Evolutionary conservation across 306 rosid genomes (phyloP).

Genomic region (Elaeagnus macrophylla): DNA sequence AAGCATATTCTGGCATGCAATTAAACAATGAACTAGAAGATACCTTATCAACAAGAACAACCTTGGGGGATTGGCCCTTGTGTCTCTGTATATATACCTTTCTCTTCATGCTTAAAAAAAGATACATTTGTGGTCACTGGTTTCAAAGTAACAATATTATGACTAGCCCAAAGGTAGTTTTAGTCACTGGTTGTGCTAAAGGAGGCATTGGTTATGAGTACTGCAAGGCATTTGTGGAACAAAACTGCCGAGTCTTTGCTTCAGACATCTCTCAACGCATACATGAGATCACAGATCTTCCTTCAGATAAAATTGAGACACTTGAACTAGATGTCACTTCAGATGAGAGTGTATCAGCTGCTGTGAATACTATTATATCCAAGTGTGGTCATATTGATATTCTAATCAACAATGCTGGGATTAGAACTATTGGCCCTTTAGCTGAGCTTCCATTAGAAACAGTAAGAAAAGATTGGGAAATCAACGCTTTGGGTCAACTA

Average conservation of each 20-base stretch:
- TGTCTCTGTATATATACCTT: too few species aligned
- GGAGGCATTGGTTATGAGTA: constrained; percentile 86
- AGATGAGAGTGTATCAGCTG: constrained; percentile 52
- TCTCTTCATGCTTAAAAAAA: too few species aligned
- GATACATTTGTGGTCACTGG: too few species aligned
- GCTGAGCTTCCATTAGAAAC: constrained; percentile 62
- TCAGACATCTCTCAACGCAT: constrained; percentile 3
- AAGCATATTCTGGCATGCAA: too few species aligned
- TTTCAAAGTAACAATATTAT: not conserved
- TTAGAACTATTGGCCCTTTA: constrained; percentile 65
- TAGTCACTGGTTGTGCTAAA: constrained; percentile 74
- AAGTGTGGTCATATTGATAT: constrained; percentile 49
- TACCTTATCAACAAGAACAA: too few species aligned
- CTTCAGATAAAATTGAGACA: constrained; percentile 32
- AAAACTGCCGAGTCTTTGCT: constrained; percentile 51
- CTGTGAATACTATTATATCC: constrained; percentile 34
- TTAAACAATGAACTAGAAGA: too few species aligned
- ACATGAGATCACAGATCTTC: constrained; percentile 16
- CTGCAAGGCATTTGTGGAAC: constrained; percentile 59
- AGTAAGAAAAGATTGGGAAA: constrained; percentile 53
- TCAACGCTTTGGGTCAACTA: constrained; percentile 62
- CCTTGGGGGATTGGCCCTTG: too few species aligned
- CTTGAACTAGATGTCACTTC: constrained; percentile 57
- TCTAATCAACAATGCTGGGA: constrained; percentile 64
- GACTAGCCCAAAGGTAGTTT: constrained; percentile 38